Evolutionary conservation across 2,329 filamentous ascomycete genomes (phyloP), one percentile per base, ranked within the genome.

Genomic region (Beauveria brongniartii): DNA sequence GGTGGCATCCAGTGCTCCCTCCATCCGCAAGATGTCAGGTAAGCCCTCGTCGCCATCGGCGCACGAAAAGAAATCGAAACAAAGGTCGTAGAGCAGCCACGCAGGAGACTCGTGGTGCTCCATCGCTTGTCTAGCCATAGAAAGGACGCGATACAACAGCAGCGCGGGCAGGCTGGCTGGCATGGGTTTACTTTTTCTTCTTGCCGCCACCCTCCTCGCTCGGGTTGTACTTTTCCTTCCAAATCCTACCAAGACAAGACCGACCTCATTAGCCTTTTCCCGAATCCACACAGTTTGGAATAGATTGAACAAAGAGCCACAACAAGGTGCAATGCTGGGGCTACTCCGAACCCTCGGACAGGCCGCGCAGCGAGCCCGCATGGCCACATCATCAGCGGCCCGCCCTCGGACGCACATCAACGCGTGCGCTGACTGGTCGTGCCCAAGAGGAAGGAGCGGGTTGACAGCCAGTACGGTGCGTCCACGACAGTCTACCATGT

Each of bases 171-270:
- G 30, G 34, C 44, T 24, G 20, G 44, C 44, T 10, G 10, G 44
- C 44, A 24, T 46, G 46, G 12, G 16, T 26, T 69, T 68, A 67
- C 70, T 80, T 77, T 70, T 80, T 76, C 72, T 75, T 56, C 68
- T 68, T 62, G 37, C 28, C 68, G 67, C 61, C 72, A 70, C 37
- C 43, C 10, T 55, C 72, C 69, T 22, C 72, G 76, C 40, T 24
- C 5, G 82, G 79, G 68, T 82, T 82, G 77, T 97, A 97, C 77
- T 97, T 97, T 64, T 96, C 92, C 74, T 97, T 97, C 91, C 93
- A 97, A 71, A 97, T 97, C 92, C 91, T 96, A 71, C 55, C 22
- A 37, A 5, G 8, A 46, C 18, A 46, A 46, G 52, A 41, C 26
- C 24, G 9, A 41, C 34, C 20, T 26, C 22, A 12, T 50, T 50